Evolutionary conservation across 1,284 basidiomycete genomes (phyloP).

Genomic region (Ustilago trichophora): DNA sequence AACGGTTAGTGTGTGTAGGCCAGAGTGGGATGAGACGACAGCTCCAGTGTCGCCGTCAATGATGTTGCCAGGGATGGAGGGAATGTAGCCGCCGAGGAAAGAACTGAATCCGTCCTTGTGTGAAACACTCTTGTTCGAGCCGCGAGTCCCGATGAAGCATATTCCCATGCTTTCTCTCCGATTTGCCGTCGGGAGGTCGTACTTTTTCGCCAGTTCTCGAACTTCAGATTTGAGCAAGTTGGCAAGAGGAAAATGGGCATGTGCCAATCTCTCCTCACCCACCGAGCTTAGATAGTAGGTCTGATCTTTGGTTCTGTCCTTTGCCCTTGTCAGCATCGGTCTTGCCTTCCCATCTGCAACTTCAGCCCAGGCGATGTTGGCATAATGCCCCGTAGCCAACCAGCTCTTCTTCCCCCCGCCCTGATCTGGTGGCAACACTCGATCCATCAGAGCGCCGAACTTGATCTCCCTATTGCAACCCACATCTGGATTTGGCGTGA

Average conservation of each 20-base stretch:
- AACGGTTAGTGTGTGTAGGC: constrained; percentile 88
- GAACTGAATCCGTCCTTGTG: constrained; percentile 31
- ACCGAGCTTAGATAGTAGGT: constrained; percentile 83
- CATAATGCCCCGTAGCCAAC: constrained; percentile 93
- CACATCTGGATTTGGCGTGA: constrained; percentile 89
- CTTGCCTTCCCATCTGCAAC: not conserved
- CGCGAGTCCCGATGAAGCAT: constrained; percentile 87
- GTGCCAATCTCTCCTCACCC: constrained; percentile 50
- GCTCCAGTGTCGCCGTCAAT: constrained; percentile 72
- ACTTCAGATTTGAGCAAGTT: constrained; percentile 71
- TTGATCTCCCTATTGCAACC: constrained; percentile 94
- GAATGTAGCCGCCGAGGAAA: constrained; percentile 74
- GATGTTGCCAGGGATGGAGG: constrained; percentile 76
- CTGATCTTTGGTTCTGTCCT: constrained; percentile 78
- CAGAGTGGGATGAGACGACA: constrained; percentile 75
- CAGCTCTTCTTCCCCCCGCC: constrained; percentile 53
- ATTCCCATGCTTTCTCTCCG: constrained; percentile 92
- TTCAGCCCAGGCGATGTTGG: constrained; percentile 71
- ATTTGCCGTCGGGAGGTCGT: constrained; percentile 78
- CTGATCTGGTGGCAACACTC: not conserved
- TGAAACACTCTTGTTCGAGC: constrained; percentile 24
- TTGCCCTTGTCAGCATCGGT: constrained; percentile 46
- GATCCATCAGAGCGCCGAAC: constrained; percentile 83
- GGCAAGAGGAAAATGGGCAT: constrained; percentile 74
- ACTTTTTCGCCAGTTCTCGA: constrained; percentile 77